phyloP scores from a whole-genome alignment of 2,329 filamentous ascomycete genomes.

The Cryphonectria radicalis region DNA sequence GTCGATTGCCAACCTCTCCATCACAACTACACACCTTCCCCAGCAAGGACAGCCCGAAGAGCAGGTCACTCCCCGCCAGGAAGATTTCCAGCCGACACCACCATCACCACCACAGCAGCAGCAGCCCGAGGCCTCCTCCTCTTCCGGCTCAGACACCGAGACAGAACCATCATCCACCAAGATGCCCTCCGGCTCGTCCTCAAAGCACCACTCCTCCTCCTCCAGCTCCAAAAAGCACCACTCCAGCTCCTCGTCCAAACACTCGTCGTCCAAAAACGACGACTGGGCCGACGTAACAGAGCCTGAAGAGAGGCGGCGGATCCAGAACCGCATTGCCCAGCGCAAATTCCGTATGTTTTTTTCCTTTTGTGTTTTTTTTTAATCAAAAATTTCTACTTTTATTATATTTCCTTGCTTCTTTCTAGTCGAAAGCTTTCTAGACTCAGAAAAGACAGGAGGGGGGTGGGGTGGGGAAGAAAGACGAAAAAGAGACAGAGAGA shows the following conservation, averaged over 20 bases:
- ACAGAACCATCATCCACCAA: constrained; percentile 30
- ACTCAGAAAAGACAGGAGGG: no score
- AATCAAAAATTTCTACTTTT: background rate
- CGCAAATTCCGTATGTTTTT: constrained; percentile 70
- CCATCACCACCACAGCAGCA: background rate
- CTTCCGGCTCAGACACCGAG: constrained; percentile 40
- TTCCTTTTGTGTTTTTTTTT: background rate
- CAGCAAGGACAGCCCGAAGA: constrained; percentile 16
- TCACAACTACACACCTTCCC: constrained; percentile 2
- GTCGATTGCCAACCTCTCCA: constrained; percentile 20
- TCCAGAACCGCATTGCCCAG: constrained; percentile 78
- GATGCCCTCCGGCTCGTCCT: constrained; percentile 40
- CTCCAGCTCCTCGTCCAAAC: constrained; percentile 42
- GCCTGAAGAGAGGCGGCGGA: constrained; percentile 71
- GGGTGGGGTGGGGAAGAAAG: no score
- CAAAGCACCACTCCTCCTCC: constrained; percentile 36
- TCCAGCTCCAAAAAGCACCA: constrained; percentile 44
- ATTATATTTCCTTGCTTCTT: background rate
- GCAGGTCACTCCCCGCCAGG: constrained; percentile 22
- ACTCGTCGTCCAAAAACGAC: constrained; percentile 49
- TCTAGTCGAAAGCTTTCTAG: no score
- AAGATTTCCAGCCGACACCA: constrained; percentile 4
- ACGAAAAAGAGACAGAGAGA: no score
- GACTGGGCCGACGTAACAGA: constrained; percentile 74
- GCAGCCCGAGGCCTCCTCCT: background rate